A percentile compares a stretch with the other conserved stretches of the same genome.
These are phyloP conservation scores for Boechera retrofracta DNA, from an alignment of 345 rosid species.

Conservation along the genomic window DNA sequence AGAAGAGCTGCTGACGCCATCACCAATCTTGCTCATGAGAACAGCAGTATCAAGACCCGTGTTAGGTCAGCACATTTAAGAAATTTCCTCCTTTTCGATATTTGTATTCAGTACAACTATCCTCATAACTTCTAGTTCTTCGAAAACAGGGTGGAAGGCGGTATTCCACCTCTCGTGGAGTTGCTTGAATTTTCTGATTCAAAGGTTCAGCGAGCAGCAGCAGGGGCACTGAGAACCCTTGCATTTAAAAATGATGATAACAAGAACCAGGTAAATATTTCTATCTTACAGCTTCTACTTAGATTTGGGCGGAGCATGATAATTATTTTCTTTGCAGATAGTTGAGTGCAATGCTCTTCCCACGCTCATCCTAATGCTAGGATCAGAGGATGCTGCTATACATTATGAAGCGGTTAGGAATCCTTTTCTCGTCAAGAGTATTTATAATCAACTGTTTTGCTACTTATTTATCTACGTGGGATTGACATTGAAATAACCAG, in stretches of 20 bases:
- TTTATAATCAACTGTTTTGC: conserved; percentile 11
- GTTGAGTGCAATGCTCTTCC: conserved; percentile 96
- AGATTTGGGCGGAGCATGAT: conserved; percentile 29
- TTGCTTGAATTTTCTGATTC: conserved; percentile 85
- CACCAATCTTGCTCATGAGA: conserved; percentile 98
- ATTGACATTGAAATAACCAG: conserved; percentile 31
- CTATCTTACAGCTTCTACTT: conserved; percentile 33
- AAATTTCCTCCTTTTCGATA: conserved; percentile 7
- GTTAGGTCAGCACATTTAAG: conserved; percentile 74
- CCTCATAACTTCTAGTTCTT: conserved; percentile 33
- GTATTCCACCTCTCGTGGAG: conserved; percentile 96
- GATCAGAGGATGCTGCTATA: conserved; percentile 97
- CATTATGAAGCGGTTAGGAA: conserved; percentile 96
- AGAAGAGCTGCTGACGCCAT: conserved; percentile 99
- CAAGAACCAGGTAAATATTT: conserved; percentile 71
- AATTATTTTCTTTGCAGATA: conserved; percentile 59
- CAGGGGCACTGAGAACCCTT: conserved; percentile 93
- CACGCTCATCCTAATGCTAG: conserved; percentile 88
- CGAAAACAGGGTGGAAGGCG: conserved; percentile 81
- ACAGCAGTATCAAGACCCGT: conserved; percentile 91
- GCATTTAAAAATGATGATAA: conserved; percentile 97
- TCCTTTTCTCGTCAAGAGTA: conserved; percentile 1
- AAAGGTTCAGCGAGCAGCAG: conserved; percentile 99
- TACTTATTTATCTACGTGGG: conserved; percentile 10
- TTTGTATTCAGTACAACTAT: conserved; percentile 27